These are phyloP conservation scores for Opeltia flavorubescens DNA, from an alignment of 495 filamentous ascomycete genomes.

Conservation along the genomic window DNA sequence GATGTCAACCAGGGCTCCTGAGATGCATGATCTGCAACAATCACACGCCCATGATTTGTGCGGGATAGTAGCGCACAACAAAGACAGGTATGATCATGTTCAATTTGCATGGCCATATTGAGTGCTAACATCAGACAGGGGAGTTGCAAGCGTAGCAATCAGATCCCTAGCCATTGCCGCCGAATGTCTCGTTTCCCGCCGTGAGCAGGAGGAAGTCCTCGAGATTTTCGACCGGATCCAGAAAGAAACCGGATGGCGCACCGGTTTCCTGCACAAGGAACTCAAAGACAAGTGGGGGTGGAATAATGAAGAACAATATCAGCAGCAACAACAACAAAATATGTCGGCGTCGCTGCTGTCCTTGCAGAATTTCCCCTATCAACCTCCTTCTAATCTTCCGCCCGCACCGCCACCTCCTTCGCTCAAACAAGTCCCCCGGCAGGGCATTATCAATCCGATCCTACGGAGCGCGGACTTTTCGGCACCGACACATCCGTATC, in stretches of 20 bases:
- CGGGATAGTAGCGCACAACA: constrained; percentile 73
- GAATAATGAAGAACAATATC: constrained; percentile 32
- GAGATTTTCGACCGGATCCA: constrained; percentile 58
- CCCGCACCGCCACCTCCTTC: constrained; percentile 15
- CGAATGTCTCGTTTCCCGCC: constrained; percentile 50
- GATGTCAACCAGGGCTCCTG: constrained; percentile 35
- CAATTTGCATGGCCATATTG: background rate
- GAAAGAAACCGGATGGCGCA: constrained; percentile 65
- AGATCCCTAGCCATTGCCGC: constrained; percentile 68
- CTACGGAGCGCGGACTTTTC: constrained; percentile 55
- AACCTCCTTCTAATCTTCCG: constrained; percentile 11
- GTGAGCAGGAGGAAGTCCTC: constrained; percentile 76
- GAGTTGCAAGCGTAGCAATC: constrained; percentile 61
- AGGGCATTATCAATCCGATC: constrained; percentile 49
- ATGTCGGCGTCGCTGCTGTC: constrained; percentile 7
- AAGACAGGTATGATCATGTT: constrained; percentile 42
- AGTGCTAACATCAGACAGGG: constrained; percentile 26
- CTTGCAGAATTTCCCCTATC: constrained; percentile 17
- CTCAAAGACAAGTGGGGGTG: constrained; percentile 71
- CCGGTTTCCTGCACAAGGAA: constrained; percentile 50
- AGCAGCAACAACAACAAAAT: constrained; percentile 15
- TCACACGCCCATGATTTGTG: constrained; percentile 70
- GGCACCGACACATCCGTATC: constrained; percentile 61
- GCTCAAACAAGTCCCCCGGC: constrained; percentile 20
- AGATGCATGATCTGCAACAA: constrained; percentile 55